A percentile compares a stretch with the other conserved stretches of the same genome.
phyloP scores from a whole-genome alignment of 345 rosid species.

The Hibiscus trionum region DNA sequence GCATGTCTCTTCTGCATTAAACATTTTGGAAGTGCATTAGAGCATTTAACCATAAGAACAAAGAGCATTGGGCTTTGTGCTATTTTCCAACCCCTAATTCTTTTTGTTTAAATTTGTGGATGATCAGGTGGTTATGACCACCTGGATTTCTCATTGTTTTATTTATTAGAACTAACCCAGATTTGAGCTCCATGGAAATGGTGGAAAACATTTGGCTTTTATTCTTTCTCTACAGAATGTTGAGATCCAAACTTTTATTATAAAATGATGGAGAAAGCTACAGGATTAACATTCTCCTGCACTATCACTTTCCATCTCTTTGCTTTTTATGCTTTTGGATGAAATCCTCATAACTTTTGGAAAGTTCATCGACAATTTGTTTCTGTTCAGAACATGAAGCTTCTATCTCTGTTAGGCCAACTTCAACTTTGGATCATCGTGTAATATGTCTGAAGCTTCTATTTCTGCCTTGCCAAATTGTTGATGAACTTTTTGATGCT shows the following conservation, averaged over 20 bases:
- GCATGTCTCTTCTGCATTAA: not conserved
- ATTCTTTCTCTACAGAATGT: not conserved
- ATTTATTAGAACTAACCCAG: not conserved
- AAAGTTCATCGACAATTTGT: no score
- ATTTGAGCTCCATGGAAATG: not conserved
- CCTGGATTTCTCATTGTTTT: not conserved
- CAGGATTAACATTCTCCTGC: not conserved
- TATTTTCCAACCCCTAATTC: constrained; percentile 5
- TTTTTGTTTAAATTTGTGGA: not conserved
- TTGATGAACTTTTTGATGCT: no score
- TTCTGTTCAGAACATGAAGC: no score
- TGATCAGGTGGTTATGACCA: constrained; percentile 78
- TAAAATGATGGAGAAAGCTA: not conserved
- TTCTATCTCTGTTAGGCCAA: no score
- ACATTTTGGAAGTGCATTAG: not conserved
- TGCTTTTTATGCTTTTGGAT: not conserved
- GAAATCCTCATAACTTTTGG: not conserved
- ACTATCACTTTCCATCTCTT: not conserved
- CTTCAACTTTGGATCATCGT: no score
- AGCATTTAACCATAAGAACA: not conserved
- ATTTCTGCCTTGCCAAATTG: no score
- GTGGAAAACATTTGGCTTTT: constrained; percentile 13
- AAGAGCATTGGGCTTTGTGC: constrained; percentile 15
- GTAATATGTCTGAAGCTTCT: no score
- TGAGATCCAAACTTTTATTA: not conserved